These are phyloP conservation scores for Chloris gayana DNA, from an alignment of 176 grass and related monocot genomes.

Conservation along the genomic window DNA sequence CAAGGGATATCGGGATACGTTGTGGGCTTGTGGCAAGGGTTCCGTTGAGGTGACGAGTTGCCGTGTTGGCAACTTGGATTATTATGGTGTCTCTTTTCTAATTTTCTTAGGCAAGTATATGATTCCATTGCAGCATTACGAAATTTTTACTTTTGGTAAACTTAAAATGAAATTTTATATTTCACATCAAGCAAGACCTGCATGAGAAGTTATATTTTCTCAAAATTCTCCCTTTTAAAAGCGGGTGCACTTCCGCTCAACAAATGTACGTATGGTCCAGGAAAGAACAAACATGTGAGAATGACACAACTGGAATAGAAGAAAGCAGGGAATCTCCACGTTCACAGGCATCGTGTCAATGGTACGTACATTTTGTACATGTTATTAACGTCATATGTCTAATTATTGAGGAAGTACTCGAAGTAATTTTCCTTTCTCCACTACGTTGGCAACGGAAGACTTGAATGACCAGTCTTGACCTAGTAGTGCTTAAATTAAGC, in stretches of 20 bases:
- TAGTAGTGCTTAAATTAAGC: neutral
- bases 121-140: neutral
- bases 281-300: neutral
- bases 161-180: neutral
- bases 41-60: neutral
- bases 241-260: neutral
- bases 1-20: slow-evolving; percentile 6
- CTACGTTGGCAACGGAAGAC: neutral
- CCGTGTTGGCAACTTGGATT: neutral
- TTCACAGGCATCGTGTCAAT: neutral
- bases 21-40: slow-evolving; percentile 1
- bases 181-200: neutral
- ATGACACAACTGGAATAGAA: neutral
- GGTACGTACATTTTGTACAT: neutral
- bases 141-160: neutral
- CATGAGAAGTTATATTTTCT: too few relatives aligned
- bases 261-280: neutral
- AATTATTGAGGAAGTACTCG: too few relatives aligned
- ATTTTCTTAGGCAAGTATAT: neutral
- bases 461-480: too few relatives aligned
- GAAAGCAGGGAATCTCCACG: neutral
- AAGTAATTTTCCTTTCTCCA: neutral
- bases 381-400: too few relatives aligned
- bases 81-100: neutral
- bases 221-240: too few relatives aligned